Base-by-base conservation (phyloP, 106 monocot genomes). In the Dioscorea dumetorum region DNA sequence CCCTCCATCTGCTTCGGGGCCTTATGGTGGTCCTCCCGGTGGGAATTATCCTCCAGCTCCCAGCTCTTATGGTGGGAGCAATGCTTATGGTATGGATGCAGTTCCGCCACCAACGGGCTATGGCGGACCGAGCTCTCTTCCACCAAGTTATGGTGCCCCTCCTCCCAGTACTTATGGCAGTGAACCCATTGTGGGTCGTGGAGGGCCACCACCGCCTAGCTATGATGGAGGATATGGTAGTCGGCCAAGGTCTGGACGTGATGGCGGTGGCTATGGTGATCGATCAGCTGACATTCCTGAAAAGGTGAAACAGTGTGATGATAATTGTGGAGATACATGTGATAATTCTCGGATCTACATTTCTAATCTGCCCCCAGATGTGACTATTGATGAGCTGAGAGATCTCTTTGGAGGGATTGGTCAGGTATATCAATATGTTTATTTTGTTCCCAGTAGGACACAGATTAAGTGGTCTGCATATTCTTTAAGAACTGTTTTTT, bases 371-470 rank as follows among this genome's bases (percentile, higher is more conserved):
- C 97, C 97, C 14, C 82, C 87, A 34, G 97, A 99, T 90, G 90
- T 99, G n/a, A 87, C 87, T 41, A 73, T 49, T 60, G 87, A 92
- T 21, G 97, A 99, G 70, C 67, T 99, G 68, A 80, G 77, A 49
- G 87, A 89, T 19, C 90, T 99, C 71, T 99, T 99, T 83, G 97
- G 97, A 64, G 90, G 92, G 14, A 99, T 99, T 73, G 97, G 97
- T 28, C 82, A 78, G 90, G 97, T 99, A 83, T 57, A 57, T 41
- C 41, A 41, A 41, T 41, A 41, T 41, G 1, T 41, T 41, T 41
- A 0, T 41, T 41, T 41, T 41, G 41, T 41, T 41, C 10, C 6
- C 41, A 41, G 10, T 5, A 6, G 6, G 41, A 41, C 10, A 8
- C 41, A 41, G 41, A 41, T 41, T 41, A 10, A 41, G 41, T 6